These are phyloP conservation scores for Colletotrichum sp. DNA, from an alignment of 2,329 filamentous ascomycete genomes.

Conservation along the genomic window DNA sequence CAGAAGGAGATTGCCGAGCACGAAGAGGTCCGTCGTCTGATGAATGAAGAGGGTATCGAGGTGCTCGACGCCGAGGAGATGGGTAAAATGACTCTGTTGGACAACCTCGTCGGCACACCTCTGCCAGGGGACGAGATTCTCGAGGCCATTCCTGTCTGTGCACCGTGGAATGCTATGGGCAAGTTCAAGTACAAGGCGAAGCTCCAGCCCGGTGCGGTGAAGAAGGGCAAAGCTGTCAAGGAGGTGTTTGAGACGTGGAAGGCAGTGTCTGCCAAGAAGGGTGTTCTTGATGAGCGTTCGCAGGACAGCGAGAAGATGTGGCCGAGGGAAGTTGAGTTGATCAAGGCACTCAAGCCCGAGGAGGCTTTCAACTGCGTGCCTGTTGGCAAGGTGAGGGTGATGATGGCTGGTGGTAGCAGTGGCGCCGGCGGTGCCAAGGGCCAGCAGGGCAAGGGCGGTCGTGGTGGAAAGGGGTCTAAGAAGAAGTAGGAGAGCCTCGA, in stretches of 20 bases:
- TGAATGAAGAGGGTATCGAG: constrained; percentile 65
- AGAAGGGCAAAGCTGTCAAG: constrained; percentile 93
- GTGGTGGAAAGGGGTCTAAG: constrained; percentile 49
- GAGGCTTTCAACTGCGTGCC: constrained; percentile 84
- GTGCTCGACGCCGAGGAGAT: constrained; percentile 64
- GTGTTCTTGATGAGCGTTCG: constrained; percentile 64
- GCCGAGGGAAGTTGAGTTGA: constrained; percentile 83
- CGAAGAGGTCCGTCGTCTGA: constrained; percentile 70
- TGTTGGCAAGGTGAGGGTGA: constrained; percentile 79
- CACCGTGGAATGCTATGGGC: constrained; percentile 66
- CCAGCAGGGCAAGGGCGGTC: constrained; percentile 33
- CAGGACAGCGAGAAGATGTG: constrained; percentile 78
- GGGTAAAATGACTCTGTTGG: constrained; percentile 61
- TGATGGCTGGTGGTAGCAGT: constrained; percentile 67
- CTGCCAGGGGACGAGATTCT: constrained; percentile 83
- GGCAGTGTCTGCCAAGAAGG: constrained; percentile 62
- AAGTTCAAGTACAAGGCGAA: constrained; percentile 94
- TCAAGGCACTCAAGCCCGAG: constrained; percentile 80
- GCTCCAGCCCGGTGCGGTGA: constrained; percentile 85
- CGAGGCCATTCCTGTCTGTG: constrained; percentile 68
- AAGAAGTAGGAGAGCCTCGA: constrained; percentile 30
- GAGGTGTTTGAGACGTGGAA: constrained; percentile 89
- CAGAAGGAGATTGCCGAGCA: constrained; percentile 78
- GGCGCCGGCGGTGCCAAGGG: constrained; percentile 45
- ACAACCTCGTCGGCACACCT: constrained; percentile 78